A percentile compares a stretch with the other conserved stretches of the same genome.
phyloP scores from a whole-genome alignment of 2,329 filamentous ascomycete genomes.

The Pezicula radicicola region DNA sequence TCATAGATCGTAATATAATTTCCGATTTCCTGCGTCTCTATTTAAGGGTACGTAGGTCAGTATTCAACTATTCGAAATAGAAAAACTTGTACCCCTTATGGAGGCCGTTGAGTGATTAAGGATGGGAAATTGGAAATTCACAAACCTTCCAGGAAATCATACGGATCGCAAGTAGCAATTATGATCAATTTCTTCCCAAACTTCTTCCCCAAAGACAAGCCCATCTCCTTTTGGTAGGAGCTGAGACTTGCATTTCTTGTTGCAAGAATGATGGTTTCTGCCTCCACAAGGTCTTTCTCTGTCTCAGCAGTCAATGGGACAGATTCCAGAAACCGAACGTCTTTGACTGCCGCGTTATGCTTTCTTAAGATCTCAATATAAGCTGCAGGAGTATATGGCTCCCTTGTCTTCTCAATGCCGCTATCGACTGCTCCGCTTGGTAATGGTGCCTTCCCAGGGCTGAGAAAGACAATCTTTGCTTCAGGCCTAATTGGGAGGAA shows the following conservation, averaged over 20 bases:
- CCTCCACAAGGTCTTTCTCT: conserved; percentile 29
- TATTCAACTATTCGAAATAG: too few species aligned
- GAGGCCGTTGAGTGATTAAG: too few species aligned
- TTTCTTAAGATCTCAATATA: conserved; percentile 31
- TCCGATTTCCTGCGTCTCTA: conserved; percentile 23
- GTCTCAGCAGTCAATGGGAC: conserved; percentile 27
- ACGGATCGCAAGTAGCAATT: conserved; percentile 39
- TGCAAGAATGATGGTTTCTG: conserved; percentile 35
- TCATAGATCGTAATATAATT: conserved; percentile 43
- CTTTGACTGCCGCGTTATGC: conserved; percentile 23
- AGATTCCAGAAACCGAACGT: conserved; percentile 31
- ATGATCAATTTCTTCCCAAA: conserved; percentile 29
- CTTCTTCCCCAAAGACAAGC: conserved; percentile 27
- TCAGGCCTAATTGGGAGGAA: conserved; percentile 23
- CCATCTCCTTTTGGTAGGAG: conserved; percentile 32
- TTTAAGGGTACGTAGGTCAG: too few species aligned
- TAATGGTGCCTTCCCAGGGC: conserved; percentile 31
- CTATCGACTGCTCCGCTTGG: conserved; percentile 35
- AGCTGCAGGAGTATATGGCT: conserved; percentile 26
- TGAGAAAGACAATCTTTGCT: conserved; percentile 33
- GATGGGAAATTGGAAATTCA: too few species aligned
- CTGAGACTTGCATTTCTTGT: conserved; percentile 36
- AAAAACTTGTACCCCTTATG: too few species aligned
- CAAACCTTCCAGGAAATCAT: conserved; percentile 35
- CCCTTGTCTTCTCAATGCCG: conserved; percentile 31